These are phyloP conservation scores for Fusarium circinatum DNA, from an alignment of 2,329 filamentous ascomycete species.

Conservation along the genomic window DNA sequence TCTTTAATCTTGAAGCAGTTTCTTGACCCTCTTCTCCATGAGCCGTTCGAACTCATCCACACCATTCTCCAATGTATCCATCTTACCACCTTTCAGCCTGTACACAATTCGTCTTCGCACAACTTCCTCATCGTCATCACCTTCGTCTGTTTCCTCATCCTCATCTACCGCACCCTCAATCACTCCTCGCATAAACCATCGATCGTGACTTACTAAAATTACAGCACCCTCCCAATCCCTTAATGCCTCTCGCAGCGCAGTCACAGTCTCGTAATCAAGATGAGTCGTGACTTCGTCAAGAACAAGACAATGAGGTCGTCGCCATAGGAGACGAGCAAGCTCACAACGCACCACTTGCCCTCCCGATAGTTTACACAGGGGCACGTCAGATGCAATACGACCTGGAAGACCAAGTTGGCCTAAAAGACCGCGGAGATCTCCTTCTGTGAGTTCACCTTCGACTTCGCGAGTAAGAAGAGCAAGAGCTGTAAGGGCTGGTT, in stretches of 20 bases:
- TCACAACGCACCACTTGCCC: slow-evolving; percentile 77
- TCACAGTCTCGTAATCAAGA: slow-evolving; percentile 83
- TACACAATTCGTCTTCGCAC: slow-evolving; percentile 66
- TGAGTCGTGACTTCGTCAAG: slow-evolving; percentile 88
- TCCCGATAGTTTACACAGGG: slow-evolving; percentile 78
- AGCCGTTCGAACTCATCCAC: slow-evolving; percentile 73
- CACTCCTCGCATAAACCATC: slow-evolving; percentile 81
- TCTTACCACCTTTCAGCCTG: slow-evolving; percentile 66
- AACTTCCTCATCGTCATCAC: slow-evolving; percentile 53
- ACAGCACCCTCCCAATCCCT: slow-evolving; percentile 77
- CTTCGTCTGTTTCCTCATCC: slow-evolving; percentile 51
- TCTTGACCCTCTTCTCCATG: slow-evolving; percentile 68
- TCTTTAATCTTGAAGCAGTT: slow-evolving; percentile 47
- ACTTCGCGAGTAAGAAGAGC: slow-evolving; percentile 67
- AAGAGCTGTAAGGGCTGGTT: slow-evolving; percentile 71
- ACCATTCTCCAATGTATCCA: slow-evolving; percentile 66
- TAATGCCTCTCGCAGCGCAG: slow-evolving; percentile 74
- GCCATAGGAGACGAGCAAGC: slow-evolving; percentile 75
- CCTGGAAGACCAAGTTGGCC: slow-evolving; percentile 77
- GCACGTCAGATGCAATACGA: slow-evolving; percentile 76
- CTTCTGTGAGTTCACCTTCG: slow-evolving; percentile 67
- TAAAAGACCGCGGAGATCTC: slow-evolving; percentile 73
- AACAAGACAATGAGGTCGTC: slow-evolving; percentile 75
- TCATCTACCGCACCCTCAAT: slow-evolving; percentile 58
- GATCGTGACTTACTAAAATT: slow-evolving; percentile 82